Base-by-base conservation (phyloP, 164 flowering plant species). In the Saururus chinensis region DNA sequence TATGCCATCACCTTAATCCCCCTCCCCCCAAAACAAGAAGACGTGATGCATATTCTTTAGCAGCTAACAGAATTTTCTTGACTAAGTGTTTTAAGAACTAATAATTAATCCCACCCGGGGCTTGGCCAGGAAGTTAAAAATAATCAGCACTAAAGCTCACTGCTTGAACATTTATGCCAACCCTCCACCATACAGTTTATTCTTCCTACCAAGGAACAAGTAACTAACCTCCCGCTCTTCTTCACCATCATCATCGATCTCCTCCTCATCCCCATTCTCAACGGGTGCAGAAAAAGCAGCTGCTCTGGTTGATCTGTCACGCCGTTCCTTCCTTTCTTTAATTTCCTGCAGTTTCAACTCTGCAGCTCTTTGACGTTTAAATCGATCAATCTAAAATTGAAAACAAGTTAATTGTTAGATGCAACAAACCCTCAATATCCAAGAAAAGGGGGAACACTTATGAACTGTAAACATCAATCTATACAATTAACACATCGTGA, bases 211-310 rank as follows among this genome's bases (percentile, higher is more conserved):
- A 24, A n/a, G 14, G 17, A 22, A 56, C 17, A 49, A 40, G 35
- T 25, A 65, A 68, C 87, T 65, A 48, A 95, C 99, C 97, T 91
- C 98, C 14, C 98, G 80, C 69, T 91, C 99, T 75, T 95, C 99
- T 72, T 95, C 99, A 49, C 89, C 86, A 76, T 87, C 92, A 70
- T 89, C 96, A 77, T 91, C 99, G 57, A 75, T 52, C 61, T 70
- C 63, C 71, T 89, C 98, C 66, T 95, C 97, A 68, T 87, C 99
- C 53, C 82, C 96, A 59, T 78, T 79, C 73, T 86, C 96, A 63
- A 87, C 69, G 41, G 98, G 95, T 67, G 86, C 71, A 21, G 96
- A 88, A 54, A 88, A 73, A 22, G 97, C 89, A 59, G 96, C 72
- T 30, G 99, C 96, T 84, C 69, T 88, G 51, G 80, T 77, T 40